A percentile compares a stretch with the other conserved stretches of the same genome.
Conservation (phyloP, 257 asterid genomes). For the Eucommia ulmoides region DNA sequence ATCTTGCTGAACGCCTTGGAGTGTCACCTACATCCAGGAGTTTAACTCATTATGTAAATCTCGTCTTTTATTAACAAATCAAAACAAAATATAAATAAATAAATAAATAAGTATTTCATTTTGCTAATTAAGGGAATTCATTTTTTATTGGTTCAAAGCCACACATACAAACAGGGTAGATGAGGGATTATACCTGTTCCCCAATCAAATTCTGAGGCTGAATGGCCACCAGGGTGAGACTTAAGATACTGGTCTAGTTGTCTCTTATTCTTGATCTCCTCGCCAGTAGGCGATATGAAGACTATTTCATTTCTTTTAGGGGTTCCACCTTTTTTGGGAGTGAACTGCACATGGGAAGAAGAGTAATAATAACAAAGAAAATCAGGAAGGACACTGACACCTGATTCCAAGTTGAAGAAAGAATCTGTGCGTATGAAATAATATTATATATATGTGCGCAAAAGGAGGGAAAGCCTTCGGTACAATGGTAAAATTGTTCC, state of each 20-base stretch:
- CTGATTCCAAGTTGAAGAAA: too few relatives aligned
- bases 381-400: too few relatives aligned
- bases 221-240: constrained; percentile 51
- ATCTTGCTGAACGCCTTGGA: constrained; percentile 54
- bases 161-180: constrained; percentile 1
- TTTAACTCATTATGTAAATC: background rate
- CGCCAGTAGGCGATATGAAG: constrained; percentile 48
- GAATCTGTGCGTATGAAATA: too few relatives aligned
- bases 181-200: constrained; percentile 22
- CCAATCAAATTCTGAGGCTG: constrained; percentile 46
- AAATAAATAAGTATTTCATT: background rate
- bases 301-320: constrained; percentile 26
- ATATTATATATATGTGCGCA: too few relatives aligned
- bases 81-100: background rate
- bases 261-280: constrained; percentile 49
- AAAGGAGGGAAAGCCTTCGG: too few relatives aligned
- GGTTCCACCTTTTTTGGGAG: constrained; percentile 25
- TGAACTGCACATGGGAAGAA: constrained; percentile 14
- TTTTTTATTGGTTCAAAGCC: constrained; percentile 1
- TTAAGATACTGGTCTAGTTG: constrained; percentile 57
- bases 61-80: background rate
- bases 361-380: too few relatives aligned
- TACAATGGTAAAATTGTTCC: too few relatives aligned
- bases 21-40: constrained; percentile 30
- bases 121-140: constrained; percentile 1